Evolutionary conservation across 495 filamentous ascomycete species (phyloP), one percentile per base, ranked within the genome.

Genomic region (Hypoxylon cercidicola): DNA sequence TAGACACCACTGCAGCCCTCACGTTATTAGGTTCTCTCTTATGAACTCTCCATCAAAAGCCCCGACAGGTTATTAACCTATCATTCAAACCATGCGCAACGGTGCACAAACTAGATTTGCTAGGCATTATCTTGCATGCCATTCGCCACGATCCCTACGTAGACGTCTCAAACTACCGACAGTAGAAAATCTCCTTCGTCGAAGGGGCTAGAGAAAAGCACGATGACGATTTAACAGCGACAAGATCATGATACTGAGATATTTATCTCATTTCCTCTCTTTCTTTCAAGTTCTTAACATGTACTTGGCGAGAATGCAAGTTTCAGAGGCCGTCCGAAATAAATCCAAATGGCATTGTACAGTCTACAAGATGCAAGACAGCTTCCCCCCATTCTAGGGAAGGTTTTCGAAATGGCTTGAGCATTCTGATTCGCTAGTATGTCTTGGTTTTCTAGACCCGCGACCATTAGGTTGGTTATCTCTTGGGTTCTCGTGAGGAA

Each of bases 301-400:
- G 53, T 51, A 56, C 65, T 68, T 68, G 60, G 65, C 65, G 55
- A 63, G 50, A 63, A 63, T 60, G 55, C 55, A 47, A 37, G 50
- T 35, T 35, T 45, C 30, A 47, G 49, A 55, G 53, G n/a, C 55
- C 25, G 10, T 8, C 10, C 30, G 4, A 10, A 5, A 32, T 10
- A 32, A 32, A 16, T 56, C 47, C 4, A 44, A 52, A 63, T 51
- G 43, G 49, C 21, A 19, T 41, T 12, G 40, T 56, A 13, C 47
- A 50, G 34, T 3, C 20, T 18, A 43, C n/a, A 18, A 35, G 15
- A 44, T 35, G 55, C 55, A 48, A 55, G 45, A 55, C 34, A 59
- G 45, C 43, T 16, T 53, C 41, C 18, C 55, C 49, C 34, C 37
- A 40, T n/a, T 49, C 48, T 41, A 45, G 59, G 52, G 39, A 35